phyloP scores from a whole-genome alignment of 148 eudicot genomes.

The Limonium bicolor region DNA sequence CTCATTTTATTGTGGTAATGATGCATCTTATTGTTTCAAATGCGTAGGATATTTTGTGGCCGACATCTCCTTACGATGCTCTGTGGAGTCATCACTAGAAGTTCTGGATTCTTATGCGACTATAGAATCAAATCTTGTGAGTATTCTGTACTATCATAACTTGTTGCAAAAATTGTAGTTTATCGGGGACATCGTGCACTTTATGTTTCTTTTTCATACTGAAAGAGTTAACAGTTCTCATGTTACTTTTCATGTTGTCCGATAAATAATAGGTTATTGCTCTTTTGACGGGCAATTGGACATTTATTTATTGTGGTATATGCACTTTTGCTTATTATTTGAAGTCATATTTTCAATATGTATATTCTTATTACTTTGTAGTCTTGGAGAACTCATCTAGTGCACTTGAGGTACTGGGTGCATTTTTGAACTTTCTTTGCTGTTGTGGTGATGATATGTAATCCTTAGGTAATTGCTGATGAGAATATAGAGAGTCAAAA shows the following conservation, averaged over 20 bases:
- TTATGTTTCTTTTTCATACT: too few species aligned
- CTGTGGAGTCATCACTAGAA: constrained; percentile 59
- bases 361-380: background rate
- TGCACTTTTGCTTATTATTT: background rate
- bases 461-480: too few species aligned
- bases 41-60: constrained; percentile 62
- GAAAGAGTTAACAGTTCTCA: background rate
- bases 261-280: background rate
- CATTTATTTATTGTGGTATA: background rate
- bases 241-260: background rate
- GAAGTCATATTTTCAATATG: background rate
- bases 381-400: too few species aligned
- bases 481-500: too few species aligned
- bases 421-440: too few species aligned
- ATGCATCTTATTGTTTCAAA: background rate
- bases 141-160: constrained; percentile 13
- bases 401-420: too few species aligned
- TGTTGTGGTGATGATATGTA: too few species aligned
- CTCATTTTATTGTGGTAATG: background rate
- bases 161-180: too few species aligned
- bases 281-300: background rate
- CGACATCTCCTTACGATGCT: constrained; percentile 60
- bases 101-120: constrained; percentile 52
- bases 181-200: too few species aligned
- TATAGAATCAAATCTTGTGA: constrained; percentile 84